Base-by-base conservation (phyloP, 208 protist genomes). In the Polymyxa betae region DNA sequence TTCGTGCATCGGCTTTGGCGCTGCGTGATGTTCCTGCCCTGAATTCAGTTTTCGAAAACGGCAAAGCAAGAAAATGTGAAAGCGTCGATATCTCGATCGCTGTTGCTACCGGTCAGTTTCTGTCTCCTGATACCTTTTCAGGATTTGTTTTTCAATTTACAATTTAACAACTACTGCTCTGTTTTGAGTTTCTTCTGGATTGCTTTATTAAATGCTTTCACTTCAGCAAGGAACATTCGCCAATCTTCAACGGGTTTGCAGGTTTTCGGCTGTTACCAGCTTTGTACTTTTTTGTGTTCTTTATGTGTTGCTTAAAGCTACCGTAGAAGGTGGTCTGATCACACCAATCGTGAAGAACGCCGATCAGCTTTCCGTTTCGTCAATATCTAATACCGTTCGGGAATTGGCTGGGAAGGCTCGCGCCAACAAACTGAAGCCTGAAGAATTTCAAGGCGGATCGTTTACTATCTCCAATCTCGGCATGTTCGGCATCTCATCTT, bases 381-480 rank as follows among this genome's bases (percentile, higher is more conserved):
- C 35, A 24, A 29, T 88, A 49, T 88, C 77, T 88, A 77, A 40
- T 24, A 29, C 77, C 46, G 77, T 88, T 40, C 35, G 46, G 43
- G 77, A 68, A 16, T n/a, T 88, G 16, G 77, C 77, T 77, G 77
- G 40, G 43, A 16, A n/a, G 16, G 77, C 77, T 24, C 35, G 46
- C 35, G 16, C 35, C 46, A 29, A 29, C 16, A 88, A 88, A 29
- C 46, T 88, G 46, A 77, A 77, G 46, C 77, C 77, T 16, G 20
- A 88, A 16, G 77, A 88, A 88, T 88, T 88, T 29, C 16, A n/a
- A 29, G 77, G 77, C 46, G 77, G 77, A n/a, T 77, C 77, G 35
- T 88, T 88, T 24, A 88, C 77, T 29, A 88, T 88, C 46, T 77
- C 40, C 46, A 88, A 88, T 29, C 43, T 88, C 16, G 77, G 77